phyloP scores from a whole-genome alignment of 495 filamentous ascomycete species.

The Thozetella sp. region DNA sequence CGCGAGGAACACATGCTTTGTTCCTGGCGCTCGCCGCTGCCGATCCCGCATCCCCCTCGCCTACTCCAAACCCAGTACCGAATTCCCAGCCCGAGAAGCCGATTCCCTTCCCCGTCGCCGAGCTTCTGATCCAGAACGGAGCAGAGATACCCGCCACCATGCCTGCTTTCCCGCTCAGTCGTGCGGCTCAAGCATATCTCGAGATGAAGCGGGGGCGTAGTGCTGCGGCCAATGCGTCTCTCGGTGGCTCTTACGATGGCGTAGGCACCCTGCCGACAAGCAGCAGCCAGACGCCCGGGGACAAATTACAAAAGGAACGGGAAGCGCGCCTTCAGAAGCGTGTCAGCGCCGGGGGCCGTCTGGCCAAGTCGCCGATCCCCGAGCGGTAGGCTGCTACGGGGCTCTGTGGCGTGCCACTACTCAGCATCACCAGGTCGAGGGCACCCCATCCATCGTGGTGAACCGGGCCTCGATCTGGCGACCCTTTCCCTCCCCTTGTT shows the following conservation, averaged over 20 bases:
- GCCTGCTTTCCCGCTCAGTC: constrained; percentile 76
- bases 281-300: constrained; percentile 23
- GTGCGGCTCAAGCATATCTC: constrained; percentile 78
- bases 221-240: constrained; percentile 36
- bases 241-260: constrained; percentile 24
- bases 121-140: constrained; percentile 92
- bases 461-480: neutral
- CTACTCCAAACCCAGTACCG: constrained; percentile 29
- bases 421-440: constrained; percentile 1
- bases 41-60: constrained; percentile 76
- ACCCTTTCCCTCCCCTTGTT: neutral
- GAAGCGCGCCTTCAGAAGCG: constrained; percentile 62
- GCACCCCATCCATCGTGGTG: neutral
- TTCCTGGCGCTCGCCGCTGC: constrained; percentile 94
- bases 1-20: constrained; percentile 82
- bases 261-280: constrained; percentile 17
- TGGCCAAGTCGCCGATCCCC: constrained; percentile 59
- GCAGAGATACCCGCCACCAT: constrained; percentile 77
- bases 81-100: constrained; percentile 35
- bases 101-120: constrained; percentile 79
- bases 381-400: constrained; percentile 41
- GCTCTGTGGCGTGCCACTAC: constrained; percentile 4
- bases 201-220: constrained; percentile 71
- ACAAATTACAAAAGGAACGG: constrained; percentile 48
- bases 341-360: constrained; percentile 61